Evolutionary conservation across 257 asterid species (phyloP), one percentile per base, ranked within the genome.

Genomic region (Thymus mandschuricus): DNA sequence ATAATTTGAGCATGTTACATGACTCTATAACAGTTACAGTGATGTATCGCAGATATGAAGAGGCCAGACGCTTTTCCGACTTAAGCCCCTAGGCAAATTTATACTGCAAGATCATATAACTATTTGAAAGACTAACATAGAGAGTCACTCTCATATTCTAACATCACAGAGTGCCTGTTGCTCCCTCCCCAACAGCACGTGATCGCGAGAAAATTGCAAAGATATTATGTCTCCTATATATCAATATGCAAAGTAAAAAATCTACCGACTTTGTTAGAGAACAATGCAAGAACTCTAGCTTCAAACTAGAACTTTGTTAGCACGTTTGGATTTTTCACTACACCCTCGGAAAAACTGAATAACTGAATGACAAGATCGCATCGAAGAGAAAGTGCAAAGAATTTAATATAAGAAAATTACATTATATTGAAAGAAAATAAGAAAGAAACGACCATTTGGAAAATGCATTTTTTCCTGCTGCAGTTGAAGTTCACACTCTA

Each of bases 401-500:
- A 6, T 7, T 43, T 21, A 40, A 40, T n/a, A 15, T 5, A 15
- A 40, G 29, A 12, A 21, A 49, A 68, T 13, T 4, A 10, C 27
- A 34, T 64, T 58, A 31, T 50, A 12, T 33, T 63, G 21, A 34
- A 60, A 49, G 34, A 60, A 40, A 45, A 27, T 13, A 46, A 21
- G 12, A 29, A 60, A 3, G 27, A 45, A 0, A 4, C 33, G 44
- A 51, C 11, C n/a, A 44, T 46, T 7, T 54, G 60, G 35, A 8
- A 55, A 43, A 28, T 15, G 12, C 2, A 21, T 55, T 50, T 59
- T 67, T 41, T 63, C 34, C 62, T 12, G 15, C 21, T 21, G 48
- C 73, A 48, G 38, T 68, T 61, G 50, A 66, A 55, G 54, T 52
- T 10, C 21, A 44, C 51, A 69, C 27, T 60, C 8, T 29, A 55